These are phyloP conservation scores for Seiridium unicorne DNA, from an alignment of 2,329 filamentous ascomycete species.

Conservation along the genomic window DNA sequence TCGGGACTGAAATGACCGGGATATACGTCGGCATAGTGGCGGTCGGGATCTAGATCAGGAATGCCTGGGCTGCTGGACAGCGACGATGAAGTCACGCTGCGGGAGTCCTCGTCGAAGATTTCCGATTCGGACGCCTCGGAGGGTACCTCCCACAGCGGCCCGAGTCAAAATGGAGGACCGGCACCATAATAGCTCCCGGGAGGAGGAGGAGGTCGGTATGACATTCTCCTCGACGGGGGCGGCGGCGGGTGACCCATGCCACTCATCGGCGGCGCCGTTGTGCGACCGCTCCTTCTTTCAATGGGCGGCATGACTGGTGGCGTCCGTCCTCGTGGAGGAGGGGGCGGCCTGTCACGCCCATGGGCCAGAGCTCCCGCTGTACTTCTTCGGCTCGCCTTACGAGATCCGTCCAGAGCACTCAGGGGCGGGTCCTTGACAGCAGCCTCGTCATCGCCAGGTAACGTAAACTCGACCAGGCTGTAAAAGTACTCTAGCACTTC, in stretches of 20 bases:
- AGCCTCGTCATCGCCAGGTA: conserved; percentile 62
- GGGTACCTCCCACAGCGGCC: conserved; percentile 7
- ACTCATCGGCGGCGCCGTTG: conserved; percentile 14
- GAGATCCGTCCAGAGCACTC: conserved; percentile 47
- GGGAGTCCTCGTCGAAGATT: conserved; percentile 7
- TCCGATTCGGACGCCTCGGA: conserved; percentile 4
- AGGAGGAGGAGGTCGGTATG: not conserved
- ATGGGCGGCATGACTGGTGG: conserved; percentile 29
- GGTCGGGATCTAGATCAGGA: not conserved
- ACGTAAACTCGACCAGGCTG: conserved; percentile 62
- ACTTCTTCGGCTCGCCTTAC: conserved; percentile 44
- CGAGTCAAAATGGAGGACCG: conserved; percentile 1
- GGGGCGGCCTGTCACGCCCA: conserved; percentile 21
- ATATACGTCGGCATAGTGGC: not conserved
- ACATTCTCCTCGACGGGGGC: not conserved
- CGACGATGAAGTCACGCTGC: conserved; percentile 1
- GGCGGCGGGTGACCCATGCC: not conserved
- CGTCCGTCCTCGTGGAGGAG: conserved; percentile 26
- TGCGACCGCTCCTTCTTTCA: conserved; percentile 34
- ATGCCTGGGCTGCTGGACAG: not conserved
- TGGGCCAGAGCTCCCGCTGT: conserved; percentile 31
- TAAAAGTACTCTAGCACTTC: conserved; percentile 83
- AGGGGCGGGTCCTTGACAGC: conserved; percentile 60
- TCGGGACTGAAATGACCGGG: not conserved
- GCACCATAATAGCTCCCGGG: not conserved